phyloP scores from a whole-genome alignment of 768 basidiomycete species.

The Tricholoma terreum region DNA sequence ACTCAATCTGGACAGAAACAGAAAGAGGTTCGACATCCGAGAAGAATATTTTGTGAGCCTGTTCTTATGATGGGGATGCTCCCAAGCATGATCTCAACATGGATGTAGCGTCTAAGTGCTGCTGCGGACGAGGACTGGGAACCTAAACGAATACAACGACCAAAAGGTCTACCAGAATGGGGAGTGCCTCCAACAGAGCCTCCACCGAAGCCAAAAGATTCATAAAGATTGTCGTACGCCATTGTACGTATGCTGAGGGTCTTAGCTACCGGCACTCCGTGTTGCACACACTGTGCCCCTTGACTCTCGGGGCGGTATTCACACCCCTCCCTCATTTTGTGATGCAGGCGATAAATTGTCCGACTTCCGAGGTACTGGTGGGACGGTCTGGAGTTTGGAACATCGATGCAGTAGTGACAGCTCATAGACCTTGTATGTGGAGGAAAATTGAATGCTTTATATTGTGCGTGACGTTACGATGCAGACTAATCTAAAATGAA shows the following conservation, averaged over 20 bases:
- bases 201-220: slow-evolving; percentile 16
- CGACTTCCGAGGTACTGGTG: no score
- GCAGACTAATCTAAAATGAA: neutral
- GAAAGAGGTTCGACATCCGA: slow-evolving; percentile 86
- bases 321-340: no score
- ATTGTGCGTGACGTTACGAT: slow-evolving; percentile 5
- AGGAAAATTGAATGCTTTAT: slow-evolving; percentile 8
- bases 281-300: neutral
- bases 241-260: no score
- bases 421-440: neutral
- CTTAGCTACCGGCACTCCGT: neutral
- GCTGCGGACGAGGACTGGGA: slow-evolving; percentile 77
- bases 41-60: slow-evolving; percentile 91
- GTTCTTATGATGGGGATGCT: neutral
- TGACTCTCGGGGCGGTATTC: neutral
- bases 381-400: no score
- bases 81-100: neutral
- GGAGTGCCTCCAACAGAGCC: slow-evolving; percentile 74
- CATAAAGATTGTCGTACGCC: neutral
- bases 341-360: no score
- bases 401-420: no score
- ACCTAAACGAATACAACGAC: slow-evolving; percentile 76
- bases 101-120: slow-evolving; percentile 59
- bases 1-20: slow-evolving; percentile 61
- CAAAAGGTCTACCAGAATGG: slow-evolving; percentile 91